Evolutionary conservation across 371 early-diverging fungal species (phyloP), one percentile per base, ranked within the genome.

Genomic region (Thermomucor indicae-seudaticae): DNA sequence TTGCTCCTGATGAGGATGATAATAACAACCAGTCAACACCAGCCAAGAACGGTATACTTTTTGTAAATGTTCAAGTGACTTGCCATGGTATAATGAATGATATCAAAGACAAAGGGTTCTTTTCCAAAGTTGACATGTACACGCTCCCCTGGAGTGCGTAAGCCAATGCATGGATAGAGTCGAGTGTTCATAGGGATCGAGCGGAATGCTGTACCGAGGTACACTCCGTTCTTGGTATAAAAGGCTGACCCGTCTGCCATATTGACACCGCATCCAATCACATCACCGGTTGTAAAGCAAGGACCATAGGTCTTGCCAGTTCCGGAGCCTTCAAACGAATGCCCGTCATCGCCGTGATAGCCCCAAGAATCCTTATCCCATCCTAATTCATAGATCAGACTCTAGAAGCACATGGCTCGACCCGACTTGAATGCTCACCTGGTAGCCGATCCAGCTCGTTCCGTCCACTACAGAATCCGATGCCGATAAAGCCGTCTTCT

Each of bases 261-360:
- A 67, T 97, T 90, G 31, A 98, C 67, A 17, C 94, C 85, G 62
- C 97, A 97, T 1, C 98, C 98, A 40, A 96, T 82, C 0, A 84
- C 78, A 65, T 98, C 98, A 14, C 92, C 93, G 0, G 93, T 95
- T 16, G 89, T 84, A 55, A 87, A 98, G 6, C 80, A 80, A 11
- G 97, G 98, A 0, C 98, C 98, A 60, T 87, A 98, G 8, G 74
- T 63, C 23, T 82, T 68, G 17, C 97, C 97, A 19, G 75, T 82
- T 3, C 92, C 92, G 6, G 84, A 79, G 32, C 90, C 88, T 50
- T 74, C 73, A 61, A 96, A 94, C 30, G 72, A 62, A 49, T 88
- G 70, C 11, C 98, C 98, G 65, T 98, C 97, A 67, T 96, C 96
- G 19, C 95, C 91, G 55, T 93, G 94, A 67, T 89, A 92, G 8